Percentiles rank a stretch among this genome's conserved stretches.
phyloP scores from a whole-genome alignment of 23 red algal species.

The Chondrus crispus region DNA sequence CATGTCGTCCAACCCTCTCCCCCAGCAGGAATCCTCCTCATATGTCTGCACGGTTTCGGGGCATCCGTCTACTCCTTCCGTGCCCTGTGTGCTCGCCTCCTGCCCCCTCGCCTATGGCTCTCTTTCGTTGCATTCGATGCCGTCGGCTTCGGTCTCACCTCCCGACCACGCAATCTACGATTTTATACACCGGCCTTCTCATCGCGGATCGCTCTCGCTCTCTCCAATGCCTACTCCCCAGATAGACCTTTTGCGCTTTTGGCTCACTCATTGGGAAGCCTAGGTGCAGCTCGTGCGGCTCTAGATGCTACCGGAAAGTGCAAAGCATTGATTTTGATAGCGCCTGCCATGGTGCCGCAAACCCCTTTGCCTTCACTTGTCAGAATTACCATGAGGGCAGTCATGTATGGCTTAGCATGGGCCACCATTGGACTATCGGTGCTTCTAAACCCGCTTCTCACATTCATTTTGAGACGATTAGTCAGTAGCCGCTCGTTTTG shows the following conservation, averaged over 20 bases:
- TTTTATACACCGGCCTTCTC: conserved; percentile 47
- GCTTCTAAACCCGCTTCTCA: conserved; percentile 41
- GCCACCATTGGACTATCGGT: not conserved
- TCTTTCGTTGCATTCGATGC: conserved; percentile 37
- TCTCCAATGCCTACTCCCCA: conserved; percentile 9
- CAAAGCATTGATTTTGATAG: conserved; percentile 41
- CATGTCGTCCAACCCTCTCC: not conserved
- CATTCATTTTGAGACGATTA: conserved; percentile 6
- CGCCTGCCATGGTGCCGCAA: conserved; percentile 45
- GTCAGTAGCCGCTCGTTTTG: conserved; percentile 32
- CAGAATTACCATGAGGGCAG: not conserved
- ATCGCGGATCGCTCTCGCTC: not conserved
- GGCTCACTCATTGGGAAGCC: conserved; percentile 51
- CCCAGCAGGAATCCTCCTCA: not conserved
- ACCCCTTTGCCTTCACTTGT: conserved; percentile 9
- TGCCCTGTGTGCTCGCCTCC: not conserved
- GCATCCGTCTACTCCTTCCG: conserved; percentile 54
- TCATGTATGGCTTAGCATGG: not conserved
- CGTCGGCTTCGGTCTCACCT: conserved; percentile 69
- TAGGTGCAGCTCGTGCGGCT: conserved; percentile 8
- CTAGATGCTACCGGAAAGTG: not conserved
- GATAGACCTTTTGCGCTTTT: conserved; percentile 15
- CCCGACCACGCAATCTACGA: conserved; percentile 19
- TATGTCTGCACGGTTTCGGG: conserved; percentile 74
- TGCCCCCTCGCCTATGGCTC: no score